A percentile compares a stretch with the other conserved stretches of the same genome.
Conservation (phyloP, 1,284 basidiomycete species). For the Malassezia caprae region DNA sequence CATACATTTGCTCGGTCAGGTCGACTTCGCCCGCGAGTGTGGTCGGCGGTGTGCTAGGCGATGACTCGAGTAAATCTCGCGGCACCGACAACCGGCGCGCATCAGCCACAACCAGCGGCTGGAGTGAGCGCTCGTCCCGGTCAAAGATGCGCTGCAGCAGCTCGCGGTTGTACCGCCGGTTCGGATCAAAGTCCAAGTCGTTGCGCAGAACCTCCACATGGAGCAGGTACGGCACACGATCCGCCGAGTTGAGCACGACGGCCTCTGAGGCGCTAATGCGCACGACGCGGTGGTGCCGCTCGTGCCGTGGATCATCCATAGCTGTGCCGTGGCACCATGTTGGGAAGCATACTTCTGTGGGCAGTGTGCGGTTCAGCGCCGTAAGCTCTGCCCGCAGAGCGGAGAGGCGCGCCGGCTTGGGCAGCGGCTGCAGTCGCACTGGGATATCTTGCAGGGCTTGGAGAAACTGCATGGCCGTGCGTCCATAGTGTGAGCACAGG, state of each 20-base stretch:
- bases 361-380: conserved; percentile 86
- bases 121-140: neutral
- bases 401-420: conserved; percentile 84
- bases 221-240: conserved; percentile 84
- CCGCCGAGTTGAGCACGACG: conserved; percentile 95
- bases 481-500: conserved; percentile 58
- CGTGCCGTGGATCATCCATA: conserved; percentile 17
- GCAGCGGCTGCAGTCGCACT: conserved; percentile 79
- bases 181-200: conserved; percentile 90
- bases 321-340: conserved; percentile 64
- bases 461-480: conserved; percentile 81
- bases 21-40: conserved; percentile 33
- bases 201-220: conserved; percentile 82
- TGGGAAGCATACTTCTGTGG: conserved; percentile 81
- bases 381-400: conserved; percentile 92
- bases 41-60: neutral
- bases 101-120: neutral
- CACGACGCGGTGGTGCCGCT: conserved; percentile 77
- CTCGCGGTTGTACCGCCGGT: conserved; percentile 64
- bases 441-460: conserved; percentile 83
- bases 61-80: neutral
- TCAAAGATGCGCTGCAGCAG: conserved; percentile 69
- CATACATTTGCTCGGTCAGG: conserved; percentile 44
- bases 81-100: neutral
- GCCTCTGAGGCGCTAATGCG: conserved; percentile 95